Conservation (phyloP, 176 grass and related monocot genomes). For the Urochloa ruziziensis region DNA sequence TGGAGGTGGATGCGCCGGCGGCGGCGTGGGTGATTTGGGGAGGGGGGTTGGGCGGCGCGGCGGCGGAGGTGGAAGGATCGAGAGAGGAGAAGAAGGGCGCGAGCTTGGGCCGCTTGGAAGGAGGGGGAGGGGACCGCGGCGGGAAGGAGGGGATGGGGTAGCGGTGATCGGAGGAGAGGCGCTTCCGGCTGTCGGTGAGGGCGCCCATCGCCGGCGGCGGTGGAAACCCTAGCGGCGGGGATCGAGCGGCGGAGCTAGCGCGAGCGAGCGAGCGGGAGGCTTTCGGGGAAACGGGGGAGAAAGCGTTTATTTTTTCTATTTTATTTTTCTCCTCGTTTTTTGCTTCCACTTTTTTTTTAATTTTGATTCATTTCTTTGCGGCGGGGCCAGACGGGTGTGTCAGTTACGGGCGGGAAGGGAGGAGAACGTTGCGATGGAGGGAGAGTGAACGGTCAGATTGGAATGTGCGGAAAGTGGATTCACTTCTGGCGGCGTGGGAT, state of each 20-base stretch:
- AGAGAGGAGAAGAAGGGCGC: neutral
- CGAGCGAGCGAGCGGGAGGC: neutral
- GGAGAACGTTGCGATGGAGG: no score
- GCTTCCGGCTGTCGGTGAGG: conserved; percentile 81
- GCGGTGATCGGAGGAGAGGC: conserved; percentile 47
- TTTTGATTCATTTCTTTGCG: no score
- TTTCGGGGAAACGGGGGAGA: neutral
- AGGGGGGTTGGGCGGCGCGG: neutral
- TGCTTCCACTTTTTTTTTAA: no score
- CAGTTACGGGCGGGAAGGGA: no score
- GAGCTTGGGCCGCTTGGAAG: conserved; percentile 27
- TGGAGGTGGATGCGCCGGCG: neutral
- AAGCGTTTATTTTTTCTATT: no score
- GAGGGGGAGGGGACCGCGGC: neutral
- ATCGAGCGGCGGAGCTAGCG: conserved; percentile 6
- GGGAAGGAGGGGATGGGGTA: conserved; percentile 19
- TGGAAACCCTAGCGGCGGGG: conserved; percentile 52
- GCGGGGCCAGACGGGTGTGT: no score
- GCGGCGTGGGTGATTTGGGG: neutral
- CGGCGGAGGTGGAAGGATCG: conserved; percentile 2
- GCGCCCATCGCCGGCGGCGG: conserved; percentile 55
- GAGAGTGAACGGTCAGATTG: no score
- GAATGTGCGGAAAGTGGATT: no score
- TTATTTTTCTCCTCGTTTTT: no score
- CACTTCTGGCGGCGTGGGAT: no score